Base-by-base conservation (phyloP, 1,284 basidiomycete genomes). In the Stygiomarasmius scandens region DNA sequence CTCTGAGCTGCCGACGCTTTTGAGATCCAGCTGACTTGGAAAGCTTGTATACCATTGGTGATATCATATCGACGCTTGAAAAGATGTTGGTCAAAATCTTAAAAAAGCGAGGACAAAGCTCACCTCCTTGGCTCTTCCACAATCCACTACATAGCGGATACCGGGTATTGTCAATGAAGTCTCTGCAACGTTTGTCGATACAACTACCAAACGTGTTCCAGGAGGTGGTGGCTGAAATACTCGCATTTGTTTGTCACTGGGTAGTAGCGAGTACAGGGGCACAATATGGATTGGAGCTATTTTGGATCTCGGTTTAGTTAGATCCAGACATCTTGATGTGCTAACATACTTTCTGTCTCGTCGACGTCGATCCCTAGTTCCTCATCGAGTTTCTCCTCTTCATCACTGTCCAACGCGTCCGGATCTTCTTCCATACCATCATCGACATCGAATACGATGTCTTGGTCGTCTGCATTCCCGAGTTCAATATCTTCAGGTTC, bases 171-270 rank as follows among this genome's bases (percentile, higher is more conserved):
- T 98, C 16, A 99, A 76, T 4, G 97, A 99, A 0, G 97, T 99
- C 75, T 99, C 97, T 5, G 97, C 97, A 60, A 99, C 95, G 70
- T 99, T 99, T 3, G 97, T 99, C 0, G 97, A 92, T 0, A 99
- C 94, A 43, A 99, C 93, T 47, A 96, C 94, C 66, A 99, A 90
- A 52, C 97, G 86, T 58, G 87, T 81, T 19, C 95, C 95, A 61
- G 92, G 84, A 0, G 90, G 82, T 0, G 96, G 94, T 0, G 93
- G 83, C 66, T 94, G 85, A 72, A 99, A 99, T 59, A 99, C 98
- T 64, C 90, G 92, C 69, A 97, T 95, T 70, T 99, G 97, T 56
- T 97, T 85, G 71, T 99, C 96, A 14, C 94, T 95, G 0, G 97
- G 91, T 80, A 99, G 89, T 63, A 98, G 88, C 2, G 97, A 98